Evolutionary conservation across 2,329 filamentous ascomycete genomes (phyloP), one percentile per base, ranked within the genome.

Genomic region (Pseudogymnoascus verrucosus): DNA sequence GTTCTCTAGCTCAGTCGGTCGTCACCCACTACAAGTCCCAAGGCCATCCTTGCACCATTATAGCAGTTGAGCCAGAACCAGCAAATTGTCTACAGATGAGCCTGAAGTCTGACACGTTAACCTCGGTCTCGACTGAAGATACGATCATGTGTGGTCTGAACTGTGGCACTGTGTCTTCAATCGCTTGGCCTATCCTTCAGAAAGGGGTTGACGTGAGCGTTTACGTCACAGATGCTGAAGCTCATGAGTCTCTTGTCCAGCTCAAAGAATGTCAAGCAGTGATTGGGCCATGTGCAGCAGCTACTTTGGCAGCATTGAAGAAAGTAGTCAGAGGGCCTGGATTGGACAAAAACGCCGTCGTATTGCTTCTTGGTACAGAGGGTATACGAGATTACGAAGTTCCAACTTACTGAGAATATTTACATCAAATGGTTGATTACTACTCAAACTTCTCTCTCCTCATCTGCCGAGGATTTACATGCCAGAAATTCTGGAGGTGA

Each of bases 1-100:
- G 90, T 0, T 89, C 85, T 4, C 81, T 91, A 64, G 87, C 87
- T 0, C 87, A 92, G 67, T 84, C 90, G 0, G 89, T 90, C 0
- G 80, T 83, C 0, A 76, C 78, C 34, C 84, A 89, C 71, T 91
- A 80, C 77, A 90, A 89, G 68, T 74, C 78, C 10, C 67, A 68
- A 3, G 63, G 65, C 4, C 61, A 64, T 14, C 34, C 70, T 1
- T 73, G 77, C 1, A 72, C 69, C 1, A 80, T 91, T n/a, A 69
- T 91, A 2, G 78, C 86, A 0, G 89, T 91, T 0, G 90, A 93
- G 72, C 85, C 89, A 0, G 84, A 87, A 16, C 84, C 82, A 0
- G 89, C 82, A 0, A 80, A 84, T 0, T 87, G 83, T 66, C 72
- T 89, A 6, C 79, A 79, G 64, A 77, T 79, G 37, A 85, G 82